Percentiles rank a stretch among this genome's conserved stretches.
These are phyloP conservation scores for Aspergillus sp. DNA, from an alignment of 2,329 filamentous ascomycete genomes.

Conservation along the genomic window DNA sequence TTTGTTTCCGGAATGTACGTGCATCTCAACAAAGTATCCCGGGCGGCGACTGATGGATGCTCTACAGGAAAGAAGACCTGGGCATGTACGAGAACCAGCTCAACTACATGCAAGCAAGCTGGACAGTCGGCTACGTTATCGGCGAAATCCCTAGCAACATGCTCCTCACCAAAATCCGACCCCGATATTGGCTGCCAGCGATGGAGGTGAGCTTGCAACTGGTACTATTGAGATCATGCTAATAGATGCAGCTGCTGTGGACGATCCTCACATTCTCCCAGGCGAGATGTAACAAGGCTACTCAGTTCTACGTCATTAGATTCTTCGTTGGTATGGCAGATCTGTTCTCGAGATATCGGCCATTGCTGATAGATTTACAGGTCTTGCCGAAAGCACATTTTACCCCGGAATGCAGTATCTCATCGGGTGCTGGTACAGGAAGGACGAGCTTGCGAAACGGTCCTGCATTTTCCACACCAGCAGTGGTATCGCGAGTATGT, in stretches of 20 bases:
- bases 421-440: slow-evolving; percentile 53
- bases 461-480: slow-evolving; percentile 55
- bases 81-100: slow-evolving; percentile 55
- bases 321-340: slow-evolving; percentile 47
- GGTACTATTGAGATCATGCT: too few species aligned
- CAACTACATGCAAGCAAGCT: slow-evolving; percentile 57
- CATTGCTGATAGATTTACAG: slow-evolving; percentile 16
- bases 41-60: neutral
- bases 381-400: slow-evolving; percentile 51
- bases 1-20: slow-evolving; percentile 49
- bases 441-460: slow-evolving; percentile 53
- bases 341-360: neutral
- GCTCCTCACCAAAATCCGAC: slow-evolving; percentile 50
- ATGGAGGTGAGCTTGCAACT: slow-evolving; percentile 37
- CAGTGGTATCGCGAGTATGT: slow-evolving; percentile 45
- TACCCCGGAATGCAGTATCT: slow-evolving; percentile 56
- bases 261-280: slow-evolving; percentile 50
- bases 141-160: slow-evolving; percentile 54
- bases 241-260: slow-evolving; percentile 42
- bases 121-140: slow-evolving; percentile 62
- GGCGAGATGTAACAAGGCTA: slow-evolving; percentile 40
- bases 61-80: slow-evolving; percentile 52
- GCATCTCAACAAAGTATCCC: too few species aligned
- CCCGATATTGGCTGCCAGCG: slow-evolving; percentile 50
- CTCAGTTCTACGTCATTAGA: slow-evolving; percentile 48